Conservation (phyloP, 1,284 basidiomycete genomes). For the Leucoagaricus sp. region DNA sequence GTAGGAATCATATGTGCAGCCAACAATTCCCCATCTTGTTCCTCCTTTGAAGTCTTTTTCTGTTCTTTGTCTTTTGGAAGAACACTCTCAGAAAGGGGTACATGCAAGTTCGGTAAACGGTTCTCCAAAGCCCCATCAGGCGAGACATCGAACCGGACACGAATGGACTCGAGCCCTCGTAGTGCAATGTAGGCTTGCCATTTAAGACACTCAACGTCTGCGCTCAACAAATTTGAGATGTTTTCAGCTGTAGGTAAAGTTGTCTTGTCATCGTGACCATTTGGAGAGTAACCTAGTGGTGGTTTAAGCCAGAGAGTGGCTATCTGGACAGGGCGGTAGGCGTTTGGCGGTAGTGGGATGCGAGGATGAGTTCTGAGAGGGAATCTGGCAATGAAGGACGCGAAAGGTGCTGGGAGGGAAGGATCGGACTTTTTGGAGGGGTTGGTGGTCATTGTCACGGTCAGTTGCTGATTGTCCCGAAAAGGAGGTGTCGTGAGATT, state of each 20-base stretch:
- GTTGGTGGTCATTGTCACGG: background rate
- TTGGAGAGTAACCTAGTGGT: constrained; percentile 42
- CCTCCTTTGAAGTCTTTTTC: constrained; percentile 25
- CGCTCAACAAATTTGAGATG: constrained; percentile 49
- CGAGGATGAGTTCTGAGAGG: constrained; percentile 49
- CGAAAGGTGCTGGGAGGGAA: constrained; percentile 41
- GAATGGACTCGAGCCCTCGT: constrained; percentile 52
- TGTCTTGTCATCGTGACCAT: constrained; percentile 58
- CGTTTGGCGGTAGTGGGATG: constrained; percentile 31
- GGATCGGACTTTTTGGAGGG: background rate
- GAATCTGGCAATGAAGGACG: constrained; percentile 51
- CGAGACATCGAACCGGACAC: constrained; percentile 64
- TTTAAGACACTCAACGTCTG: constrained; percentile 80
- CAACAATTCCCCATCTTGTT: constrained; percentile 51
- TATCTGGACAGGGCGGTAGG: constrained; percentile 22
- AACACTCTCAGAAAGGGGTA: constrained; percentile 29
- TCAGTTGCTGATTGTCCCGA: background rate
- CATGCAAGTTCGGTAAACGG: constrained; percentile 66
- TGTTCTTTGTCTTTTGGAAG: constrained; percentile 11
- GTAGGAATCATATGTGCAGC: constrained; percentile 65
- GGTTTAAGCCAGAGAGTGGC: constrained; percentile 71
- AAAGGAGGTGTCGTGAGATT: no score
- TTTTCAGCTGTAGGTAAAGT: constrained; percentile 7
- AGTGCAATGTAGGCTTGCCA: constrained; percentile 84
- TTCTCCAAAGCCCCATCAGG: constrained; percentile 67